Evolutionary conservation across 2,329 filamentous ascomycete species (phyloP).

Genomic region (Fusarium sp.): DNA sequence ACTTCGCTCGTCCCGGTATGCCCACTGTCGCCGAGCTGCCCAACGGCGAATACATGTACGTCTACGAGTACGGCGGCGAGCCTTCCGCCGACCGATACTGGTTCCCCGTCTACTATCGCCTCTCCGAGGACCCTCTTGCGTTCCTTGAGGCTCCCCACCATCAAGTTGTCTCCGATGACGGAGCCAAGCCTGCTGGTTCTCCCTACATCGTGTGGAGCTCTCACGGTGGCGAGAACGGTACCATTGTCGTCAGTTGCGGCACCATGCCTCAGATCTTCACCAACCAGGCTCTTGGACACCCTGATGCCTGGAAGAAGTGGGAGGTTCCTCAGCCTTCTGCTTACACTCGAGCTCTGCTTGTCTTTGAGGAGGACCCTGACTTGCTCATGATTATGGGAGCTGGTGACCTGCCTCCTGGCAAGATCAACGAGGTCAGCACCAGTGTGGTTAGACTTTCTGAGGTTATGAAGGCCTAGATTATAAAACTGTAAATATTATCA

Average conservation of each 20-base stretch:
- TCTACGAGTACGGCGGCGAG: constrained; percentile 70
- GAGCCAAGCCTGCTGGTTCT: constrained; percentile 50
- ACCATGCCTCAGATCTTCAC: constrained; percentile 53
- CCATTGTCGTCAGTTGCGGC: constrained; percentile 55
- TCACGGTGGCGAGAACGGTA: constrained; percentile 57
- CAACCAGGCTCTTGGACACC: constrained; percentile 54
- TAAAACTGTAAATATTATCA: not conserved
- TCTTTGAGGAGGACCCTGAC: constrained; percentile 49
- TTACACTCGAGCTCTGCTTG: constrained; percentile 51
- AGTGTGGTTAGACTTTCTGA: constrained; percentile 48
- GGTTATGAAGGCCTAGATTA: constrained; percentile 36
- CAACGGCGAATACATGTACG: constrained; percentile 65
- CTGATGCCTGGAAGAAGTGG: constrained; percentile 50
- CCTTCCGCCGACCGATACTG: constrained; percentile 46
- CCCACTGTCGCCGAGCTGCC: constrained; percentile 68
- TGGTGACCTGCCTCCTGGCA: constrained; percentile 58
- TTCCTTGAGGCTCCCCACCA: constrained; percentile 48
- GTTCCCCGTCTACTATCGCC: constrained; percentile 59
- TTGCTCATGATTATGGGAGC: constrained; percentile 56
- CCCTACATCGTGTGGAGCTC: constrained; percentile 58
- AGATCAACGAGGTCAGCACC: constrained; percentile 55
- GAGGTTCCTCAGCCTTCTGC: constrained; percentile 48
- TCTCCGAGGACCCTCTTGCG: constrained; percentile 51
- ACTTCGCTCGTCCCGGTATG: constrained; percentile 76
- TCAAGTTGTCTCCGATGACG: constrained; percentile 48